Evolutionary conservation across 805 yeast species (phyloP).

Genomic region (Yamadazyma paraphyllophila): DNA sequence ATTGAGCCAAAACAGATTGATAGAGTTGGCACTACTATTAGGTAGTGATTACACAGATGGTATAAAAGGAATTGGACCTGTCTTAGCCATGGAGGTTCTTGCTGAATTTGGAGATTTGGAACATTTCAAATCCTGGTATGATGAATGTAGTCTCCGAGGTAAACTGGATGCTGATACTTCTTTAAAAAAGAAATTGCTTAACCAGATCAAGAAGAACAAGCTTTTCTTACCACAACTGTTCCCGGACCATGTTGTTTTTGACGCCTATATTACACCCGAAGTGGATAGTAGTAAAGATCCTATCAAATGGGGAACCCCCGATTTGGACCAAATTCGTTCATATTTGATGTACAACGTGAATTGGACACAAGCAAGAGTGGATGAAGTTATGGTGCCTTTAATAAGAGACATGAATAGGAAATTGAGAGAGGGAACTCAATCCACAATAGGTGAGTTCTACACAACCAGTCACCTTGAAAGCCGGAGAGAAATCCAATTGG

Average conservation of each 20-base stretch:
- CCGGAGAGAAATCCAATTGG: constrained; percentile 47
- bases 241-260: constrained; percentile 65
- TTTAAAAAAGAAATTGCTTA: constrained; percentile 58
- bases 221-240: constrained; percentile 58
- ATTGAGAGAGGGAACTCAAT: constrained; percentile 52
- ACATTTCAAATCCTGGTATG: constrained; percentile 57
- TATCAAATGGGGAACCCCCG: constrained; percentile 90
- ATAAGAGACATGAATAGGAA: constrained; percentile 74
- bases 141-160: constrained; percentile 38
- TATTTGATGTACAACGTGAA: constrained; percentile 70
- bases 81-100: constrained; percentile 81
- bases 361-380: constrained; percentile 75
- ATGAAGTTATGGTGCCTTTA: constrained; percentile 82
- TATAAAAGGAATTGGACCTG: constrained; percentile 90
- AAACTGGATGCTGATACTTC: constrained; percentile 42
- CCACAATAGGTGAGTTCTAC: constrained; percentile 65
- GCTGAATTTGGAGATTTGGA: constrained; percentile 68
- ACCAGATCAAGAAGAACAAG: constrained; percentile 51
- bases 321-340: constrained; percentile 71
- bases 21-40: constrained; percentile 76
- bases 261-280: constrained; percentile 77
- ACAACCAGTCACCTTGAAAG: constrained; percentile 54
- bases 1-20: constrained; percentile 58
- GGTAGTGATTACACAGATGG: constrained; percentile 98
- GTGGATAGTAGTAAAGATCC: constrained; percentile 78